phyloP scores from a whole-genome alignment of 306 rosid genomes.

The Inga oerstediana region DNA sequence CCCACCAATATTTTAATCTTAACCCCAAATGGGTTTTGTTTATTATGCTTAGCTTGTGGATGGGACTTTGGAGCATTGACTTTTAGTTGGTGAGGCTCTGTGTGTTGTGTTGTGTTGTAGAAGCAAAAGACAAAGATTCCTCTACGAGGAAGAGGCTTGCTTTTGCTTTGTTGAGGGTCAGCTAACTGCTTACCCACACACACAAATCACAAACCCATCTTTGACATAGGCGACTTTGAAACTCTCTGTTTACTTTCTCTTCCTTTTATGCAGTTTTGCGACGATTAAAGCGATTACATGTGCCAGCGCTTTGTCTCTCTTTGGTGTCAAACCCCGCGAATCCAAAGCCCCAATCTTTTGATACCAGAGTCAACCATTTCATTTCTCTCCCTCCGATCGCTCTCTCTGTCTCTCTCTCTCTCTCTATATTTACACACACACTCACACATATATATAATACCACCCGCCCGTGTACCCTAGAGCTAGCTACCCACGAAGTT shows the following conservation, averaged over 20 bases:
- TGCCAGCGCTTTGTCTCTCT: conserved; percentile 27
- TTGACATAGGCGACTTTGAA: conserved; percentile 46
- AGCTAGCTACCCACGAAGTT: conserved; percentile 57
- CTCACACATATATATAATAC: not conserved
- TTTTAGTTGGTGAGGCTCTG: conserved; percentile 1
- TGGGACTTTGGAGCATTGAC: conserved; percentile 68
- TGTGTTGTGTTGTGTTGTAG: not conserved
- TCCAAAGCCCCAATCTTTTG: conserved; percentile 55
- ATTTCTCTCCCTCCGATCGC: not conserved
- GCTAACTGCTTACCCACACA: conserved; percentile 21
- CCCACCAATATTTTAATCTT: conserved; percentile 20
- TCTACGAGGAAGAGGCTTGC: conserved; percentile 60
- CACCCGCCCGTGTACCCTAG: conserved; percentile 39
- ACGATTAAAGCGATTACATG: conserved; percentile 51
- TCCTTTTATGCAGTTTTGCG: conserved; percentile 52
- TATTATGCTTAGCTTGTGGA: conserved; percentile 50
- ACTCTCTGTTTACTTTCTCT: conserved; percentile 54
- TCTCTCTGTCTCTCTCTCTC: no score
- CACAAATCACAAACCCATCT: conserved; percentile 37
- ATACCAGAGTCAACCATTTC: conserved; percentile 59
- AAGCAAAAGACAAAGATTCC: conserved; percentile 66
- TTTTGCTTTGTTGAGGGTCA: conserved; percentile 39
- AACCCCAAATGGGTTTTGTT: not conserved
- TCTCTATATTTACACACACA: no score
- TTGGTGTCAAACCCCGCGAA: conserved; percentile 52